Conservation (phyloP, 139 green algal species). For the Micromonas pusilla region DNA sequence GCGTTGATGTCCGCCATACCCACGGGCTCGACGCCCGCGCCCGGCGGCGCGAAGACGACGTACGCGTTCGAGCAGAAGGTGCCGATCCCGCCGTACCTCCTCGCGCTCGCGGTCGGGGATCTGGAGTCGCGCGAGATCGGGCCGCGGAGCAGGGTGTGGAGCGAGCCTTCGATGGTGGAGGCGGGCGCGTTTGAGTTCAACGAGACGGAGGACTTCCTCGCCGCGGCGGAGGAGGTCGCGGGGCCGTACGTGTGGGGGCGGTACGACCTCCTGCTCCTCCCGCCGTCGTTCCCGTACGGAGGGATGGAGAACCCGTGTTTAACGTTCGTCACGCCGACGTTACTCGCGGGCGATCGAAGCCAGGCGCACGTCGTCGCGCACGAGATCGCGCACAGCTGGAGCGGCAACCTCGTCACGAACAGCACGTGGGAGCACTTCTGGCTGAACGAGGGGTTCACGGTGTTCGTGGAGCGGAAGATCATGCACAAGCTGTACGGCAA, state of each 20-base stretch:
- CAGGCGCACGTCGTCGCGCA: constrained; percentile 54
- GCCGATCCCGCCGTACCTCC: constrained; percentile 81
- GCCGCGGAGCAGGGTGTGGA: constrained; percentile 52
- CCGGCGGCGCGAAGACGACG: not conserved
- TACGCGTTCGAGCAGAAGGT: constrained; percentile 47
- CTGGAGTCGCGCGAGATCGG: constrained; percentile 45
- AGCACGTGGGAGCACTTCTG: constrained; percentile 68
- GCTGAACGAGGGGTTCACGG: constrained; percentile 59
- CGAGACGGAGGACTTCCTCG: constrained; percentile 70
- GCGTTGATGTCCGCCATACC: constrained; percentile 21
- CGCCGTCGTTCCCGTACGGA: constrained; percentile 78
- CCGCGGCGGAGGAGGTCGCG: constrained; percentile 67
- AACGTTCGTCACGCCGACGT: constrained; percentile 85
- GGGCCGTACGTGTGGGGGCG: constrained; percentile 83
- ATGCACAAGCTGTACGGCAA: constrained; percentile 61
- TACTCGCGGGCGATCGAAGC: constrained; percentile 75
- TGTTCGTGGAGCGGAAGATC: constrained; percentile 58
- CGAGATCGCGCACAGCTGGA: constrained; percentile 91
- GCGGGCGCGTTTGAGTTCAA: constrained; percentile 73
- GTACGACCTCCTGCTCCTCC: constrained; percentile 91
- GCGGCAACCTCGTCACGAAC: constrained; percentile 87
- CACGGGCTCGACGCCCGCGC: not conserved
- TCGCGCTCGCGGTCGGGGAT: constrained; percentile 80
- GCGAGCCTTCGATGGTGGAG: constrained; percentile 68
- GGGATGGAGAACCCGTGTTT: constrained; percentile 88